These are phyloP conservation scores for Xylaria sp. DNA, from an alignment of 2,329 filamentous ascomycete genomes.

Conservation along the genomic window DNA sequence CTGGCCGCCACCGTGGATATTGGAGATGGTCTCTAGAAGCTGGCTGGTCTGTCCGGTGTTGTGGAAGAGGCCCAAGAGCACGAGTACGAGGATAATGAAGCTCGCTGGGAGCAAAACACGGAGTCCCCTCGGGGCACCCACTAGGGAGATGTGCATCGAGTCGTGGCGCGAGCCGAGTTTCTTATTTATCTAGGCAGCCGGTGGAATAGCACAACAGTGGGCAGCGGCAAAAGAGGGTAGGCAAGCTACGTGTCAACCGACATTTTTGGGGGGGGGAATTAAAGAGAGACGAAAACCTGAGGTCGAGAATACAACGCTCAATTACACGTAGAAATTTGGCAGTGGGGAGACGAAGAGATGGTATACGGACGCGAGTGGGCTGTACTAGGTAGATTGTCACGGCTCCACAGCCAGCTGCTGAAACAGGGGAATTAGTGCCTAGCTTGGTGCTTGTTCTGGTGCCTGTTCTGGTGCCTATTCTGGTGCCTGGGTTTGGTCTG, in stretches of 20 bases:
- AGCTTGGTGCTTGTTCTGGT: background rate
- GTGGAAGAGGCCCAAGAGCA: conserved; percentile 29
- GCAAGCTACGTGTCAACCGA: conserved; percentile 2
- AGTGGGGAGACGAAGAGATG: conserved; percentile 4
- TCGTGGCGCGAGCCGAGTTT: background rate
- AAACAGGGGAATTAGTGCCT: background rate
- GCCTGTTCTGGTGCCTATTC: too few relatives aligned
- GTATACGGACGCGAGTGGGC: conserved; percentile 2
- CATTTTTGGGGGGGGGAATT: background rate
- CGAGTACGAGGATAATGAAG: conserved; percentile 30
- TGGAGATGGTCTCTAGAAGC: conserved; percentile 33
- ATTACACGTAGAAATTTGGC: background rate
- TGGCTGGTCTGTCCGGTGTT: conserved; percentile 24
- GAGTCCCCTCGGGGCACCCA: conserved; percentile 28
- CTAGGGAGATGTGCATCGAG: conserved; percentile 23
- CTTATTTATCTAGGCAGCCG: background rate
- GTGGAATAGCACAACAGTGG: too few relatives aligned
- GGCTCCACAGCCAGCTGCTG: too few relatives aligned
- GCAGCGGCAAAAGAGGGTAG: background rate
- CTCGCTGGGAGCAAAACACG: conserved; percentile 35
- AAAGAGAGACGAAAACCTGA: background rate
- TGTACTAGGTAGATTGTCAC: too few relatives aligned
- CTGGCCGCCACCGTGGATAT: conserved; percentile 26
- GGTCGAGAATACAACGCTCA: background rate
- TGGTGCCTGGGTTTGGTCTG: too few relatives aligned